Base-by-base conservation (phyloP, 2,329 filamentous ascomycete species). In the Colletotrichum spaethianum region DNA sequence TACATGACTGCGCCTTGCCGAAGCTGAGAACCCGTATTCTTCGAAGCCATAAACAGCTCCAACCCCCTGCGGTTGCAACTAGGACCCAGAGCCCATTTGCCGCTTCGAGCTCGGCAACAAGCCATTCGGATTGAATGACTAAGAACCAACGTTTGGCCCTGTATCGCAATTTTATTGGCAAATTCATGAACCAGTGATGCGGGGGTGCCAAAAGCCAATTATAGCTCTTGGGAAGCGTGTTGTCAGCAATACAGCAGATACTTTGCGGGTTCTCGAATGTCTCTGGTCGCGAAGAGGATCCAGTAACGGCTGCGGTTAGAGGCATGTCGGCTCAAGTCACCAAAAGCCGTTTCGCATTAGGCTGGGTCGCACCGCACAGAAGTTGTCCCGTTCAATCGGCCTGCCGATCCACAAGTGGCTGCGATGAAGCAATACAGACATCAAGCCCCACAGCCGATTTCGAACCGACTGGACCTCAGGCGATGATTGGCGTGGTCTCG, bases 331-430 rank as follows among this genome's bases (percentile, higher is more conserved):
- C 14, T 44, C 20, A 44, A 20, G 42, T 44, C 20, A 44, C 16
- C 6, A 44, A 2, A 46, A 61, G 40, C 40, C 4, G 31, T 3
- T 48, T 61, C 23, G 26, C 16, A 44, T 61, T 16, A 36, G 18
- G 11, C 16, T 26, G 18, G 26, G 57, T 40, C 7, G 3, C 7
- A 42, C 53, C 5, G 12, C n/a, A 42, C 8, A 9, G 31, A 16
- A 52, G 26, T 23, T 8, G 11, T 4, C 5, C 12, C 11, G 4
- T 16, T 23, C 7, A 26, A 12, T 20, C n/a, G 60, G 56, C 26
- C 28, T 18, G 14, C 64, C 42, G 11, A 60, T 61, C 38, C 11
- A 46, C 9, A 67, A 61, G 20, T 28, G n/a, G 64, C 36, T 67
- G n/a, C 20, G 5, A 55, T 11, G 9, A 3, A 67, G 28, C 8